Evolutionary conservation across 805 yeast species (phyloP), one percentile per base, ranked within the genome.

Genomic region (Phaffomyces antillensis): DNA sequence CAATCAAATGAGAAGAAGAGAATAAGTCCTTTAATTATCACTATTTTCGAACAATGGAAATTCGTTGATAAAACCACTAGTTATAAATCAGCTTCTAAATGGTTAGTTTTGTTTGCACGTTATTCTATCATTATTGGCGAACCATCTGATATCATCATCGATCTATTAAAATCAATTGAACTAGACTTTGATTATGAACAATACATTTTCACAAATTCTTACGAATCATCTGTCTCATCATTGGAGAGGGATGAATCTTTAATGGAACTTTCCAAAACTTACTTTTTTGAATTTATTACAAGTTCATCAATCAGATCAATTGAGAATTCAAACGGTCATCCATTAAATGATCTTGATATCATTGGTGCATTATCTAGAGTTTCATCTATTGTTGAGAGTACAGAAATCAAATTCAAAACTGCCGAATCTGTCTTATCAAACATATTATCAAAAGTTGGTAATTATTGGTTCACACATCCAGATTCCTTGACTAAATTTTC

Each of bases 11-110:
- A 51, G 1, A 55, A 56, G n/a, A 47, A 53, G 0, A 53, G 57
- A 26, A 54, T 79, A 13, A 79, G 88, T 46, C 86, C 88, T 0
- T 72, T 83, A 41, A 52, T 73, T 2, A 67, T 78, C 13, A 72
- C 82, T 0, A 52, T 82, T 4, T 61, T 79, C 38, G 97, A 89
- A 51, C 96, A 89, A 58, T 74, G 83, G 62, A 68, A 71, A 42
- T 86, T 72, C 57, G 72, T 77, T 11, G 65, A 70, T 6, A 64
- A 62, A 12, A 44, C 52, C 0, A 46, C 61, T 1, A 47, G 52
- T 11, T 57, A 54, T 17, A 54, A 56, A 7, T 26, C 60, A 0
- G 53, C 63, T 5, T 52, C 67, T 18, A 55, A 60, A 40, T 85
- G 90, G 88, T 43, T 85, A 1, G 55, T 67, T 10, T 52, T 72